Base-by-base conservation (phyloP, 129 eudicot genomes). In the Mikania micrantha region DNA sequence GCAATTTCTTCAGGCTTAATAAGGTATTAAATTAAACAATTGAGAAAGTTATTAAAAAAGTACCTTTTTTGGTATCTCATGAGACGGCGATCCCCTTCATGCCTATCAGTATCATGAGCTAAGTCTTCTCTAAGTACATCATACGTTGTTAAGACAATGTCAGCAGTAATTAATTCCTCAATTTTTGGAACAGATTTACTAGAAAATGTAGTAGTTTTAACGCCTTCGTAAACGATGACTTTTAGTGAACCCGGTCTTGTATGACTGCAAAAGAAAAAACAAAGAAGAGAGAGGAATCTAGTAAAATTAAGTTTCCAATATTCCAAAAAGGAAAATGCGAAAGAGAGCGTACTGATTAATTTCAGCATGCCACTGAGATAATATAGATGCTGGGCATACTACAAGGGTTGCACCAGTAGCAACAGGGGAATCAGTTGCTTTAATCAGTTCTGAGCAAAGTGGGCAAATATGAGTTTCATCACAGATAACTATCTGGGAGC, bases 341-440 rank as follows among this genome's bases (percentile, higher is more conserved):
- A 69, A 75, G 54, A 64, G 59, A 56, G 19, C 1, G 63, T 93
- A 93, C 99, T 93, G 88, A 60, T 63, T 80, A 69, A 94, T 94
- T 80, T 94, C 99, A 79, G 88, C 85, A 79, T 90, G 97, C 99
- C 99, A 94, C 79, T 94, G 99, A 60, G 88, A 86, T 86, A 94
- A 73, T 61, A 94, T 94, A 57, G 97, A 87, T 60, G 99, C 80
- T 5, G 99, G 99, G 79, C 99, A 94, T 25, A 94, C 93, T 24
- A 94, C 84, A 83, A 94, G 99, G 66, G 99, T 94, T 40, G 96
- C 95, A 72, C 92, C 97, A 48, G 95, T 70, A 39, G 87, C 81
- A 67, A 94, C 83, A 19, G 97, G 99, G 20, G 90, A 72, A 54
- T 71, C 78, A 21, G 86, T 82, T 61, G 87, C 92, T 84, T 83